Percentiles rank a stretch among this genome's conserved stretches.
phyloP scores from a whole-genome alignment of 805 yeast species.

The Starmerella bombicola region DNA sequence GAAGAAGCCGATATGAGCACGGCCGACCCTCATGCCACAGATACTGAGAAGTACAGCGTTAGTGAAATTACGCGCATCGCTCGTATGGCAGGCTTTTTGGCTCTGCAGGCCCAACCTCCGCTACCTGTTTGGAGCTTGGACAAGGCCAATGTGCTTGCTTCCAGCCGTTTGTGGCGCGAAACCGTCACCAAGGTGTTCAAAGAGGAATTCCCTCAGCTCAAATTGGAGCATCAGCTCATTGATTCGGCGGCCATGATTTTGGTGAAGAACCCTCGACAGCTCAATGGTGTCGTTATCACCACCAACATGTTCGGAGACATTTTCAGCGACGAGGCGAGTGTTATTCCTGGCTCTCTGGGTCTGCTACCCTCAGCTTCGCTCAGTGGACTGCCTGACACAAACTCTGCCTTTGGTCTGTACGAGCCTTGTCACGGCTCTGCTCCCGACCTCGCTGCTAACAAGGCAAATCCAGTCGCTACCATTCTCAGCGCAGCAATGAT shows the following conservation, averaged over 20 bases:
- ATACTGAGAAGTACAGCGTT: slow-evolving; percentile 83
- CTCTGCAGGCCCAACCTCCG: slow-evolving; percentile 87
- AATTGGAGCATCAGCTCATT: slow-evolving; percentile 83
- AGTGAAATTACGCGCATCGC: slow-evolving; percentile 91
- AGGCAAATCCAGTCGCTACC: slow-evolving; percentile 92
- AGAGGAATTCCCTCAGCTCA: slow-evolving; percentile 81
- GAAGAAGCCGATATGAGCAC: slow-evolving; percentile 81
- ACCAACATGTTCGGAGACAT: slow-evolving; percentile 98
- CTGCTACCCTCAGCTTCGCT: slow-evolving; percentile 91
- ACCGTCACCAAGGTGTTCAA: slow-evolving; percentile 75
- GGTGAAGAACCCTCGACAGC: slow-evolving; percentile 76
- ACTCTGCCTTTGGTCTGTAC: slow-evolving; percentile 86
- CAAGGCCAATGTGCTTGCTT: slow-evolving; percentile 94
- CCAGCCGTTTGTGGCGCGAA: slow-evolving; percentile 91
- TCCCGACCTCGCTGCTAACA: slow-evolving; percentile 76
- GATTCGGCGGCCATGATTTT: slow-evolving; percentile 99
- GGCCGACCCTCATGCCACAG: slow-evolving; percentile 52
- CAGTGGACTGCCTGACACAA: slow-evolving; percentile 92
- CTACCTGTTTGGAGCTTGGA: slow-evolving; percentile 91
- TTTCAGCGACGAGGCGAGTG: slow-evolving; percentile 94
- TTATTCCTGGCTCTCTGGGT: slow-evolving; percentile 95
- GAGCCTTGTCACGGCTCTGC: slow-evolving; percentile 99
- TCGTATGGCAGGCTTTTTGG: slow-evolving; percentile 95
- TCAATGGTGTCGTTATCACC: slow-evolving; percentile 87
- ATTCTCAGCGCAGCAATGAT: slow-evolving; percentile 94